phyloP scores from a whole-genome alignment of 1,139 yeast species.

The Pichia sp. region DNA sequence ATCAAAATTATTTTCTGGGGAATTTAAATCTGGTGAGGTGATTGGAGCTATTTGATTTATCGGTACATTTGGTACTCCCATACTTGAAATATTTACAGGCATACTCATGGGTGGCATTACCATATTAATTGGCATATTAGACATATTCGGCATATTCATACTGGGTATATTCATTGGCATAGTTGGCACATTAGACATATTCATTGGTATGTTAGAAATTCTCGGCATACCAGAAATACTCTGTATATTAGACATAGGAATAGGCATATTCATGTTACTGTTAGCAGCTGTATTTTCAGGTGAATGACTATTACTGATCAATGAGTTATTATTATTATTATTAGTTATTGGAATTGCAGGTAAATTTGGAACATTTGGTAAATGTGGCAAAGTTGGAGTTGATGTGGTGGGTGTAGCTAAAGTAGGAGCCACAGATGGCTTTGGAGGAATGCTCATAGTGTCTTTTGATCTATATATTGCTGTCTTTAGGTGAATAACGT shows the following conservation, averaged over 20 bases:
- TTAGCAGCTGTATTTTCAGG: background rate
- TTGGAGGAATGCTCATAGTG: conserved; percentile 6
- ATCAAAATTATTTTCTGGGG: conserved; percentile 5
- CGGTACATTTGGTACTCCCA: background rate
- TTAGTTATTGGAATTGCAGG: background rate
- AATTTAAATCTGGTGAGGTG: background rate
- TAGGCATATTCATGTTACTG: background rate
- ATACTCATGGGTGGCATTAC: conserved; percentile 2
- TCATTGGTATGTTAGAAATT: background rate
- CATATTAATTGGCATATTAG: conserved; percentile 4
- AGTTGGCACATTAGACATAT: background rate
- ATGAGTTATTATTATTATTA: background rate
- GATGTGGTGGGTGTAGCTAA: background rate
- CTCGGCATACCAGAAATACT: background rate
- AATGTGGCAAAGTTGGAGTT: background rate
- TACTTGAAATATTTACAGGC: conserved; percentile 1
- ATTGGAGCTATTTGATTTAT: background rate
- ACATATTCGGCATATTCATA: conserved; percentile 4
- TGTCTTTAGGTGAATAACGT: background rate
- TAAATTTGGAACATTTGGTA: background rate
- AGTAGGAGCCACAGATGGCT: background rate
- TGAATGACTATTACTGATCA: background rate
- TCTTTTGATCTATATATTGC: background rate
- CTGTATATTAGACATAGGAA: background rate
- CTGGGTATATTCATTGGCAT: background rate